A percentile compares a stretch with the other conserved stretches of the same genome.
phyloP scores from a whole-genome alignment of 2,329 filamentous ascomycete species.

The Xylariaceae sp. region DNA sequence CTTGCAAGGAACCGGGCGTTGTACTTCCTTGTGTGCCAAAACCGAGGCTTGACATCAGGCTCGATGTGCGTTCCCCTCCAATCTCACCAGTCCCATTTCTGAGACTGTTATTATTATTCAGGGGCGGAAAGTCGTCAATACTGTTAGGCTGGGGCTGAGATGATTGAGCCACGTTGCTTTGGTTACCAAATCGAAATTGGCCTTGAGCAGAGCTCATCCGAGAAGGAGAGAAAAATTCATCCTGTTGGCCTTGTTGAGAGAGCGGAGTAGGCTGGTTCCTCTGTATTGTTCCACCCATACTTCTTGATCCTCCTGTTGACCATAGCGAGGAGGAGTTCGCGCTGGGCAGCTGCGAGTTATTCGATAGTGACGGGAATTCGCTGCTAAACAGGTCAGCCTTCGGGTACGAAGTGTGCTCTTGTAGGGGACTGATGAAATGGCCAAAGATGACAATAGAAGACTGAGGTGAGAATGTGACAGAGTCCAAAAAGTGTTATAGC shows the following conservation, averaged over 20 bases:
- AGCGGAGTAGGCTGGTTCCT: constrained; percentile 56
- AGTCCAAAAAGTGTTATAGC: background rate
- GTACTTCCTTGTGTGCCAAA: constrained; percentile 53
- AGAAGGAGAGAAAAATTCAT: constrained; percentile 46
- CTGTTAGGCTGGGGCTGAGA: constrained; percentile 51
- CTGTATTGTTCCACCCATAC: constrained; percentile 51
- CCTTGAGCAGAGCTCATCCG: constrained; percentile 47
- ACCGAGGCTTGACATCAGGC: constrained; percentile 56
- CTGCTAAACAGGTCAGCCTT: constrained; percentile 45
- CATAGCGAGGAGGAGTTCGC: constrained; percentile 56
- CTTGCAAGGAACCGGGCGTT: constrained; percentile 42
- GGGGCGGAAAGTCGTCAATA: constrained; percentile 64
- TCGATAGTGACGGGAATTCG: constrained; percentile 68
- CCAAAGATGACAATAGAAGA: background rate
- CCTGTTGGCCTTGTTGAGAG: constrained; percentile 55
- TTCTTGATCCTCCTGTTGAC: constrained; percentile 54
- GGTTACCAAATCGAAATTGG: constrained; percentile 58
- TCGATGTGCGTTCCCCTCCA: constrained; percentile 56
- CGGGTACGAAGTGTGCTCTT: background rate
- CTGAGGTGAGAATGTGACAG: background rate
- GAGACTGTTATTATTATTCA: constrained; percentile 46
- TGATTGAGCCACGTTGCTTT: constrained; percentile 45
- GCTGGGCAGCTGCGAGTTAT: constrained; percentile 57
- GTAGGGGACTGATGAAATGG: background rate
- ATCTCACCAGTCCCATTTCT: constrained; percentile 61